Evolutionary conservation across 108 stramenopile genomes (phyloP).

Genomic region (Nitzschia sp.): DNA sequence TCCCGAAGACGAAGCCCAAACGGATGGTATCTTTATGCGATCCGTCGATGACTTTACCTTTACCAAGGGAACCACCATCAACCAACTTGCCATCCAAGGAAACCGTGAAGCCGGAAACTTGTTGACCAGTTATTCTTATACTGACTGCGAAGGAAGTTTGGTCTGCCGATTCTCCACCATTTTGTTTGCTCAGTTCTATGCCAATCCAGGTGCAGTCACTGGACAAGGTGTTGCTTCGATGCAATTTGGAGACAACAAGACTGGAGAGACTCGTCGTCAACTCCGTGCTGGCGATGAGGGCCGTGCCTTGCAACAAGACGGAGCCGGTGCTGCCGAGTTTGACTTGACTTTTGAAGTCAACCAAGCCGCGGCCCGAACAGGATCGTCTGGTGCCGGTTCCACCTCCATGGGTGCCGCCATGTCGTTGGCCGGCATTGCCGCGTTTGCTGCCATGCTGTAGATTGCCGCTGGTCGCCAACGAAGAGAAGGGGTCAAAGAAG

Average conservation of each 20-base stretch:
- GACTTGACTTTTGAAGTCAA: not conserved
- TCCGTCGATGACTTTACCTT: conserved; percentile 15
- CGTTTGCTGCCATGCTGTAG: not conserved
- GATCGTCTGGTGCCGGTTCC: not conserved
- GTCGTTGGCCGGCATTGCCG: not conserved
- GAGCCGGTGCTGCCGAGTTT: conserved; percentile 4
- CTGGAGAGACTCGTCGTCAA: not conserved
- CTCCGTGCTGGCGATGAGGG: not conserved
- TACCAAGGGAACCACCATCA: not conserved
- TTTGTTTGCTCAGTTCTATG: conserved; percentile 21
- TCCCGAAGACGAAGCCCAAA: conserved; percentile 6
- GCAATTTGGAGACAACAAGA: conserved; percentile 26
- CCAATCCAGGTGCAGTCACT: conserved; percentile 5
- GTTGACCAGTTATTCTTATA: conserved; percentile 2
- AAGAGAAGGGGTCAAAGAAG: too few species aligned
- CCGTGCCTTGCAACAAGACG: not conserved
- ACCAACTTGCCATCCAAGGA: conserved; percentile 14
- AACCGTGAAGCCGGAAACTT: conserved; percentile 5
- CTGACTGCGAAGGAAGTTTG: not conserved
- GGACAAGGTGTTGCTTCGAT: conserved; percentile 21
- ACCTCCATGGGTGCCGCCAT: not conserved
- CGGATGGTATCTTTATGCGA: conserved; percentile 16
- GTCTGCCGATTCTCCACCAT: conserved; percentile 15
- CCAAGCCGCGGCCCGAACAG: not conserved
- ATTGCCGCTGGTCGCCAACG: too few species aligned